A percentile compares a stretch with the other conserved stretches of the same genome.
Evolutionary conservation across 192 early-diverging fungal genomes (phyloP).

Genomic region (Ambispora gerdemannii): DNA sequence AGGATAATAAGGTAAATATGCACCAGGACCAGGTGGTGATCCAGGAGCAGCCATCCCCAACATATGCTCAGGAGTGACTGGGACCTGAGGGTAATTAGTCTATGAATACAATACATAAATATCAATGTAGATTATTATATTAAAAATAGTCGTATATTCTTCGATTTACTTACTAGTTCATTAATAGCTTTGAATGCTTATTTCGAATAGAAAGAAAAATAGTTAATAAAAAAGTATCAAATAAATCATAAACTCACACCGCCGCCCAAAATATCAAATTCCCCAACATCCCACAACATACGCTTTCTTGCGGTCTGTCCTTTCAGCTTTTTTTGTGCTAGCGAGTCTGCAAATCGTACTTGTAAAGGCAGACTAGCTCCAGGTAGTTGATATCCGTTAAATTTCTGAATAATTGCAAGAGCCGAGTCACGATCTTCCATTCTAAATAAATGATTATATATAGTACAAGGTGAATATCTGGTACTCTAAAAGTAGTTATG

Average conservation of each 20-base stretch:
- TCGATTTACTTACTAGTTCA: too few relatives aligned
- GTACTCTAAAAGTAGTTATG: too few relatives aligned
- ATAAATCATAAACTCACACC: slow-evolving; percentile 17
- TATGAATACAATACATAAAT: too few relatives aligned
- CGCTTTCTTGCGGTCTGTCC: slow-evolving; percentile 51
- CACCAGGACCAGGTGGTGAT: slow-evolving; percentile 17
- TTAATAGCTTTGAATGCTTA: too few relatives aligned
- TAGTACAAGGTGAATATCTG: slow-evolving; percentile 1
- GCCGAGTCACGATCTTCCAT: slow-evolving; percentile 72
- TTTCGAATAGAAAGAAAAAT: too few relatives aligned
- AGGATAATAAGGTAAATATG: slow-evolving; percentile 22
- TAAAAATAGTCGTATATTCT: too few relatives aligned
- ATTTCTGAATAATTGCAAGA: slow-evolving; percentile 59
- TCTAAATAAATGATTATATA: slow-evolving; percentile 31
- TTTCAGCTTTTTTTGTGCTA: slow-evolving; percentile 77
- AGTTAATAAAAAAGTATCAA: not conserved
- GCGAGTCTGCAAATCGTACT: slow-evolving; percentile 76
- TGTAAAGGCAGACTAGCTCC: slow-evolving; percentile 64
- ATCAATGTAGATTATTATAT: too few relatives aligned
- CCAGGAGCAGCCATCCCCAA: slow-evolving; percentile 40
- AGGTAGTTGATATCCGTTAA: slow-evolving; percentile 58
- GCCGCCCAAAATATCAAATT: slow-evolving; percentile 41
- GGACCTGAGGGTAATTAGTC: slow-evolving; percentile 32
- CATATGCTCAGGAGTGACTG: slow-evolving; percentile 50
- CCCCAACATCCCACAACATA: slow-evolving; percentile 38